Conservation (phyloP, 1,139 yeast genomes). For the Meyerozyma carpophila region DNA sequence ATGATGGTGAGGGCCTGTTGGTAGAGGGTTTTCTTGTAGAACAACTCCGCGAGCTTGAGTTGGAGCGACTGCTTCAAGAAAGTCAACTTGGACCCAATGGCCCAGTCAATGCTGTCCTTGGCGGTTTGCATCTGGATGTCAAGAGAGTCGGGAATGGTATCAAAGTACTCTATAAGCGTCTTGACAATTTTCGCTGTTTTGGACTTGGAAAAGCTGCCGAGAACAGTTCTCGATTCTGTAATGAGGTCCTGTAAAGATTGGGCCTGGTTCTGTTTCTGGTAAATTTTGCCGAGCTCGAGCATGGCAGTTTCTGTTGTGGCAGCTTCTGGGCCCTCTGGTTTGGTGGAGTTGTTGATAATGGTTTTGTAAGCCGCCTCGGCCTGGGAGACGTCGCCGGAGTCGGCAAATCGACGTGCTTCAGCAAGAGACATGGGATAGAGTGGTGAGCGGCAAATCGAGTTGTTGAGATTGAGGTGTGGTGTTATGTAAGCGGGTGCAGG, state of each 20-base stretch:
- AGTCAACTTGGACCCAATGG: slow-evolving; percentile 73
- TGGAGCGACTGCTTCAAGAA: slow-evolving; percentile 87
- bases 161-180: slow-evolving; percentile 73
- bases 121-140: slow-evolving; percentile 74
- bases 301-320: slow-evolving; percentile 46
- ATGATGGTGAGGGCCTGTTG: slow-evolving; percentile 72
- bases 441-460: neutral
- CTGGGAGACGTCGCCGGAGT: neutral
- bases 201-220: slow-evolving; percentile 81
- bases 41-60: slow-evolving; percentile 73
- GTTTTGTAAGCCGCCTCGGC: slow-evolving; percentile 1
- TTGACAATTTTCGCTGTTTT: slow-evolving; percentile 88
- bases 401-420: neutral
- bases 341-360: neutral
- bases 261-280: slow-evolving; percentile 39
- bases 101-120: slow-evolving; percentile 83
- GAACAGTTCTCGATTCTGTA: slow-evolving; percentile 61
- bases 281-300: slow-evolving; percentile 57
- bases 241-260: slow-evolving; percentile 57
- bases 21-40: slow-evolving; percentile 60
- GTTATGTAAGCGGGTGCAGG: neutral
- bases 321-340: slow-evolving; percentile 1
- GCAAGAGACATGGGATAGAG: neutral
- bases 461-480: neutral
- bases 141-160: slow-evolving; percentile 58